Evolutionary conservation across 352 stramenopile genomes (phyloP), one percentile per base, ranked within the genome.

Genomic region (Phytophthora tentaculata): DNA sequence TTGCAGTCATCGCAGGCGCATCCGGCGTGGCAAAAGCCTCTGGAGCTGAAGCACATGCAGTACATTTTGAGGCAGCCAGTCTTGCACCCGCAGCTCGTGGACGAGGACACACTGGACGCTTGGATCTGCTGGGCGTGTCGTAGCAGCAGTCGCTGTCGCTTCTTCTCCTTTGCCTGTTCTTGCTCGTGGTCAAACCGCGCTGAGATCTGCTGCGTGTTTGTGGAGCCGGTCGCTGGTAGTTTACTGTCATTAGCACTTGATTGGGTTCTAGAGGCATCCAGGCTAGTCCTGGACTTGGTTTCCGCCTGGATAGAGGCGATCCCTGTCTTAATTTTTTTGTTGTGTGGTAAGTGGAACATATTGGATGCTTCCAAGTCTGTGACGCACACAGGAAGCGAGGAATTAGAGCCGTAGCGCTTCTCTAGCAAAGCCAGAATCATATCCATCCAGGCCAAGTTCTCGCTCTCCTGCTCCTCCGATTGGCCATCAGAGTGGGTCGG

Each of bases 41-140:
- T 76, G 7, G 84, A 89, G 54, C 85, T 91, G 57, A 95, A 95
- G 67, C 88, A 95, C 32, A 90, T 80, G 61, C 88, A 95, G 64
- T 94, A 95, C 83, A 95, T 90, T 72, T 95, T 95, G 24, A 95
- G 72, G 55, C 87, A 95, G 14, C 87, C 87, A 2, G 84, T 95
- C 74, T 95, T 95, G 80, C 87, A 95, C 26, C 87, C 87, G 53
- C 87, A 95, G 67, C 81, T 89, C 24, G 81, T 83, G n/a, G 76
- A 87, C 8, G 87, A 95, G 0, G 78, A 66, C n/a, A 89, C 74
- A 51, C 85, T 93, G 29, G 83, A 79, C 53, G 83, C 79, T 51
- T 94, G 85, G 57, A 95, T 84, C 64, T 90, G 81, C 61, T 88
- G 75, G 1, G 87, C 87, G 53, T 90, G 77, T 1, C 80, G 81